These are phyloP conservation scores for Mycena capillaripes DNA, from an alignment of 768 basidiomycete species.

Conservation along the genomic window DNA sequence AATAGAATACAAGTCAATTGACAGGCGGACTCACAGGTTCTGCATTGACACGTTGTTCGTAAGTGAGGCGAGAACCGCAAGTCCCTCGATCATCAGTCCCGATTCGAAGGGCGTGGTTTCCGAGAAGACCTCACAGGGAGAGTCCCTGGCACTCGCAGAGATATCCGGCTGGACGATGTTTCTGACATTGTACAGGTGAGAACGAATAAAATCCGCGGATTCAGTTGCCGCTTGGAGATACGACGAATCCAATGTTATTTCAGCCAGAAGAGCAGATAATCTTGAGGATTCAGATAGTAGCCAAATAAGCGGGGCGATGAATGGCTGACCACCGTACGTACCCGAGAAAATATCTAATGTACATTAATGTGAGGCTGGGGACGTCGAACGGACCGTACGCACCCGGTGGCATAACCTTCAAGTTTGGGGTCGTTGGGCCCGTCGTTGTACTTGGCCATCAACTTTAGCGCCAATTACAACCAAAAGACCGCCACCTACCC, in stretches of 20 bases:
- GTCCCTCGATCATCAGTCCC: slow-evolving; percentile 20
- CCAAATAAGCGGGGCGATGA: not conserved
- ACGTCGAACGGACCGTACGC: not conserved
- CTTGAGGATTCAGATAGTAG: not conserved
- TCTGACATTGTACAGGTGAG: slow-evolving; percentile 10
- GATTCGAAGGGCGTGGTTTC: not conserved
- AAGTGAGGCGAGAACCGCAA: slow-evolving; percentile 2
- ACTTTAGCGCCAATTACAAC: not conserved
- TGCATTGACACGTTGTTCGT: not conserved
- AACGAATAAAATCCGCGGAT: slow-evolving; percentile 13
- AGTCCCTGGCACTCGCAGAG: not conserved
- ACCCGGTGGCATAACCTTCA: slow-evolving; percentile 16
- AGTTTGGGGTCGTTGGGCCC: not conserved
- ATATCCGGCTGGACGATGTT: slow-evolving; percentile 14
- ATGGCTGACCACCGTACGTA: not conserved
- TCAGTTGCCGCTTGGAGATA: slow-evolving; percentile 22
- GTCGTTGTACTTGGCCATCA: not conserved
- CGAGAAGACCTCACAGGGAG: not conserved
- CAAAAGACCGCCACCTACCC: not conserved
- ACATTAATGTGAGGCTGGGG: not conserved
- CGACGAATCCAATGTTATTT: slow-evolving; percentile 5
- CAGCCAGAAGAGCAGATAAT: slow-evolving; percentile 21
- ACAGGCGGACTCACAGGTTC: not conserved
- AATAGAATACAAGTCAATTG: not conserved
- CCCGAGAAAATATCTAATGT: slow-evolving; percentile 18